Evolutionary conservation across 1,284 basidiomycete genomes (phyloP).

Genomic region (Puccinia horiana): DNA sequence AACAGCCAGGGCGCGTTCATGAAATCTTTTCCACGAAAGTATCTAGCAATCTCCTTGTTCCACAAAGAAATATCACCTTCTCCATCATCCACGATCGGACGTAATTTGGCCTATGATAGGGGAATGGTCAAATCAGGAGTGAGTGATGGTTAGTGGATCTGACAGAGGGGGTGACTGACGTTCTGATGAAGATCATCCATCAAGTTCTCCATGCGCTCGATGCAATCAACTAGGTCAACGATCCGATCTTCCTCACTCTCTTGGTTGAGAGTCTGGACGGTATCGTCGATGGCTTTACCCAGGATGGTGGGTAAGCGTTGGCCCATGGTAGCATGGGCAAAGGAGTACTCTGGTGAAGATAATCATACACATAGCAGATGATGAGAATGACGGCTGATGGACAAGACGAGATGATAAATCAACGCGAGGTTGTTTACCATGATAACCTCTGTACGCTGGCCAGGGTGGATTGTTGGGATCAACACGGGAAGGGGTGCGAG

Average conservation of each 20-base stretch:
- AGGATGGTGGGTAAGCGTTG: slow-evolving; percentile 90
- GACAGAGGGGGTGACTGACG: slow-evolving; percentile 48
- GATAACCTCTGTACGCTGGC: slow-evolving; percentile 66
- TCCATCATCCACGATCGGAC: slow-evolving; percentile 85
- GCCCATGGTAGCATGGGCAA: slow-evolving; percentile 67
- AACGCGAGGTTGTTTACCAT: slow-evolving; percentile 54
- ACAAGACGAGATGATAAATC: not conserved
- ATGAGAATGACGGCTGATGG: slow-evolving; percentile 3
- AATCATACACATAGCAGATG: not conserved
- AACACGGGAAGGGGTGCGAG: slow-evolving; percentile 62
- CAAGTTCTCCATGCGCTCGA: slow-evolving; percentile 64
- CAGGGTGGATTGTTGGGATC: slow-evolving; percentile 94
- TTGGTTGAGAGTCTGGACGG: slow-evolving; percentile 83
- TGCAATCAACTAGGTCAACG: slow-evolving; percentile 80
- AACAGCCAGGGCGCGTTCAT: slow-evolving; percentile 92
- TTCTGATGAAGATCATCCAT: slow-evolving; percentile 61
- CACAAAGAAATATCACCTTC: slow-evolving; percentile 92
- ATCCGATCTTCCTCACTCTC: slow-evolving; percentile 79
- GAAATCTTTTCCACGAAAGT: slow-evolving; percentile 92
- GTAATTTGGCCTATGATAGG: slow-evolving; percentile 69
- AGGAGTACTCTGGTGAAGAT: slow-evolving; percentile 54
- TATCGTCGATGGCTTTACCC: slow-evolving; percentile 92
- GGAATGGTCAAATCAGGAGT: slow-evolving; percentile 64
- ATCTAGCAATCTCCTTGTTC: slow-evolving; percentile 93
- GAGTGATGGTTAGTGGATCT: slow-evolving; percentile 60